Percentiles rank a stretch among this genome's conserved stretches.
phyloP scores from a whole-genome alignment of 1,284 basidiomycete species.

The Ceraceosorus bombacis region DNA sequence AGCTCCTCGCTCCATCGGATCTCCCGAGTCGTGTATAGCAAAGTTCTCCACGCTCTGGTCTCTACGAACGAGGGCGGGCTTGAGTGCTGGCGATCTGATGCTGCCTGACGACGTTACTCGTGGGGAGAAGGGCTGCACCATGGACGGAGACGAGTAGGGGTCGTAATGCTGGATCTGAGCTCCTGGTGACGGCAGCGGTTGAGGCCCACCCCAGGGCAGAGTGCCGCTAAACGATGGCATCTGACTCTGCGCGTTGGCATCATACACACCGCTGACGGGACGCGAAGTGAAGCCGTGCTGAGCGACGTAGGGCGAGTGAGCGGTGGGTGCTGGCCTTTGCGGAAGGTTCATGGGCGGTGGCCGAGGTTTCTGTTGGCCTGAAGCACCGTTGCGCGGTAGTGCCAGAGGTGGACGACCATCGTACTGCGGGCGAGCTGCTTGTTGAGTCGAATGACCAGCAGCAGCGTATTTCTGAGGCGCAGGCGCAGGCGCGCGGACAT shows the following conservation, averaged over 20 bases:
- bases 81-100: constrained; percentile 14
- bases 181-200: not conserved
- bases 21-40: not conserved
- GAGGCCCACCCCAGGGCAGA: not conserved
- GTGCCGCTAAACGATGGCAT: not conserved
- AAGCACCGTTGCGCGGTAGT: not conserved
- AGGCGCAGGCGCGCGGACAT: no score
- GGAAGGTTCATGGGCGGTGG: not conserved
- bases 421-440: not conserved
- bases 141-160: constrained; percentile 14
- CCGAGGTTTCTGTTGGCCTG: not conserved
- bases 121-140: constrained; percentile 14
- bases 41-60: constrained; percentile 16
- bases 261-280: not conserved
- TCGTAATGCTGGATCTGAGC: constrained; percentile 14
- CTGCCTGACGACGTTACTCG: constrained; percentile 8
- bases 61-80: constrained; percentile 13
- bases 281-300: not conserved
- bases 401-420: not conserved
- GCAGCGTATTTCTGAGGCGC: not conserved
- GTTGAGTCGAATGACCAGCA: not conserved
- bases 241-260: no score
- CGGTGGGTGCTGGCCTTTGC: not conserved
- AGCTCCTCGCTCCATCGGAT: constrained; percentile 11
- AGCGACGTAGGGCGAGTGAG: not conserved